Percentiles rank a stretch among this genome's conserved stretches.
These are phyloP conservation scores for Globisporangium irregulare DNA, from an alignment of 352 stramenopile species.

Conservation along the genomic window DNA sequence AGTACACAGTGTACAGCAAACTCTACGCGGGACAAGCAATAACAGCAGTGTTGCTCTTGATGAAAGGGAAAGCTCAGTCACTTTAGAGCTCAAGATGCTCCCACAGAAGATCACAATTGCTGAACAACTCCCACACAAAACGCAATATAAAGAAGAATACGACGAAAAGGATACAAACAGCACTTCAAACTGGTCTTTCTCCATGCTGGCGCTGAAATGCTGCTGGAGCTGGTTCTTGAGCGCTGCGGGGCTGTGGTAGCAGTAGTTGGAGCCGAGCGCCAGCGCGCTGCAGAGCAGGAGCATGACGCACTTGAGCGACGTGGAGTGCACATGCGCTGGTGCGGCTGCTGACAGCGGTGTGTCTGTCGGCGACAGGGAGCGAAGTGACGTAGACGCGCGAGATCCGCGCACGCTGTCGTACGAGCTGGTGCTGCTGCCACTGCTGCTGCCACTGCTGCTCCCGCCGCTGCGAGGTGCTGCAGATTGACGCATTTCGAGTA, in stretches of 20 bases:
- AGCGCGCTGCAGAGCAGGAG: constrained; percentile 49
- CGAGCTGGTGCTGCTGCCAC: background rate
- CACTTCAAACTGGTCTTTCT: constrained; percentile 35
- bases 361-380: background rate
- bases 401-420: background rate
- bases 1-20: constrained; percentile 86
- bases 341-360: background rate
- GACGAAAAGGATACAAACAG: constrained; percentile 35
- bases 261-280: constrained; percentile 57
- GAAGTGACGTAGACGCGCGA: background rate
- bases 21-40: constrained; percentile 33
- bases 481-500: too few species aligned
- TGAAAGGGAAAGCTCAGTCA: constrained; percentile 1
- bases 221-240: constrained; percentile 64
- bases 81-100: too few species aligned
- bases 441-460: background rate
- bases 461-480: too few species aligned
- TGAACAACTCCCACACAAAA: background rate
- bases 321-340: constrained; percentile 10
- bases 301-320: constrained; percentile 30
- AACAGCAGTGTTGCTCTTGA: background rate
- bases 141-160: background rate
- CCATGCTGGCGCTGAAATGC: constrained; percentile 35
- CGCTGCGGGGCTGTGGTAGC: constrained; percentile 60
- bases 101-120: background rate